A percentile compares a stretch with the other conserved stretches of the same genome.
Conservation (phyloP, 495 filamentous ascomycete species). For the Penicillium cataractarum region DNA sequence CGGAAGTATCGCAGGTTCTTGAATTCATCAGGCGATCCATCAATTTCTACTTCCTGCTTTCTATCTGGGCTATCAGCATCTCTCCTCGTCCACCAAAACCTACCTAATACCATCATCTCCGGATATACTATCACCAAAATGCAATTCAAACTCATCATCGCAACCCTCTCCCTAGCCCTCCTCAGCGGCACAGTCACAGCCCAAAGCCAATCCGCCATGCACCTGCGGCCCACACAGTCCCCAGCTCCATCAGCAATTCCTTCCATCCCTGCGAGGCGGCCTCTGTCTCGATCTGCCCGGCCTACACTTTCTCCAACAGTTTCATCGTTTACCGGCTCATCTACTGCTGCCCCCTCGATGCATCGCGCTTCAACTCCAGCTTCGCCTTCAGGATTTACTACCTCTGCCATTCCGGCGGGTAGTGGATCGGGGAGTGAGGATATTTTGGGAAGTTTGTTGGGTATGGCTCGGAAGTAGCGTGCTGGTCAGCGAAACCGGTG, state of each 20-base stretch:
- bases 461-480: neutral
- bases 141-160: slow-evolving; percentile 1
- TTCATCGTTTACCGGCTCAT: too few relatives aligned
- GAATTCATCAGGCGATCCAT: too few relatives aligned
- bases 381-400: neutral
- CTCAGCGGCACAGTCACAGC: slow-evolving; percentile 1
- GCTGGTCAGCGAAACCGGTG: neutral
- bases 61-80: neutral
- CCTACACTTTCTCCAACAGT: too few relatives aligned
- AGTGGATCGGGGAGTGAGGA: neutral
- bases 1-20: too few relatives aligned
- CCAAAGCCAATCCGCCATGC: neutral
- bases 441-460: neutral
- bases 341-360: neutral
- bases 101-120: too few relatives aligned
- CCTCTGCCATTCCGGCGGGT: neutral
- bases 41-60: too few relatives aligned
- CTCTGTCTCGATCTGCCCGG: too few relatives aligned
- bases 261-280: too few relatives aligned
- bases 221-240: neutral
- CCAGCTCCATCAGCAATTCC: neutral
- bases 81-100: neutral
- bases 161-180: neutral
- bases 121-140: slow-evolving; percentile 1
- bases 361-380: neutral